Evolutionary conservation across 257 asterid genomes (phyloP).

Genomic region (Echium plantagineum): DNA sequence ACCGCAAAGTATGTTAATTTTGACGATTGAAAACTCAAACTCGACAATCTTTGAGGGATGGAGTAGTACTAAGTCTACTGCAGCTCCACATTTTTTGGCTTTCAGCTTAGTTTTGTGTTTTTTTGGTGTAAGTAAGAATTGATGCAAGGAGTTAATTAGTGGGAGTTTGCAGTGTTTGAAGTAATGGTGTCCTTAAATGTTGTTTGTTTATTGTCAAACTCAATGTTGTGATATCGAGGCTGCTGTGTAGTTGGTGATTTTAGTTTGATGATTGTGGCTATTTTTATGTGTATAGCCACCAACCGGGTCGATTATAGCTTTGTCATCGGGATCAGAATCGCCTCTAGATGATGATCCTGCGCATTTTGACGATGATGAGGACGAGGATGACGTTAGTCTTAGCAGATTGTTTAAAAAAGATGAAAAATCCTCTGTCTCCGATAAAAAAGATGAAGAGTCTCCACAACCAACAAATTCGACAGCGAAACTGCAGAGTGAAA

Average conservation of each 20-base stretch:
- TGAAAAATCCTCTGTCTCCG: constrained; percentile 8
- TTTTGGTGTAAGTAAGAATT: background rate
- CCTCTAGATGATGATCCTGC: constrained; percentile 35
- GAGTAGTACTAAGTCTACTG: no score
- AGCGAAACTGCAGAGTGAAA: constrained; percentile 27
- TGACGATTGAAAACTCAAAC: background rate
- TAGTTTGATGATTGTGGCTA: constrained; percentile 2
- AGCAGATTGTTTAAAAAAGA: constrained; percentile 38
- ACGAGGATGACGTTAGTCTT: constrained; percentile 45
- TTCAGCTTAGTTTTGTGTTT: no score
- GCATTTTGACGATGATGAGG: constrained; percentile 46
- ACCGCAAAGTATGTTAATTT: no score
- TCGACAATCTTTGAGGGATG: background rate
- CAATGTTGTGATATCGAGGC: constrained; percentile 2
- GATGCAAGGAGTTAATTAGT: background rate
- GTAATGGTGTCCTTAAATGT: background rate
- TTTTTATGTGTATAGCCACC: constrained; percentile 32
- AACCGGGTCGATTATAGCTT: constrained; percentile 20
- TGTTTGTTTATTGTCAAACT: background rate
- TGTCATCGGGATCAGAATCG: constrained; percentile 50
- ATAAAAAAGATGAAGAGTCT: constrained; percentile 18
- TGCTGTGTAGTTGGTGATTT: background rate
- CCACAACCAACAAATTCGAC: constrained; percentile 8
- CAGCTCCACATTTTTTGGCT: no score
- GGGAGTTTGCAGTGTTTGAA: background rate